Percentiles rank a stretch among this genome's conserved stretches.
Conservation (phyloP, 2,329 filamentous ascomycete genomes). For the Neophaeococcomyces mojaviensis region DNA sequence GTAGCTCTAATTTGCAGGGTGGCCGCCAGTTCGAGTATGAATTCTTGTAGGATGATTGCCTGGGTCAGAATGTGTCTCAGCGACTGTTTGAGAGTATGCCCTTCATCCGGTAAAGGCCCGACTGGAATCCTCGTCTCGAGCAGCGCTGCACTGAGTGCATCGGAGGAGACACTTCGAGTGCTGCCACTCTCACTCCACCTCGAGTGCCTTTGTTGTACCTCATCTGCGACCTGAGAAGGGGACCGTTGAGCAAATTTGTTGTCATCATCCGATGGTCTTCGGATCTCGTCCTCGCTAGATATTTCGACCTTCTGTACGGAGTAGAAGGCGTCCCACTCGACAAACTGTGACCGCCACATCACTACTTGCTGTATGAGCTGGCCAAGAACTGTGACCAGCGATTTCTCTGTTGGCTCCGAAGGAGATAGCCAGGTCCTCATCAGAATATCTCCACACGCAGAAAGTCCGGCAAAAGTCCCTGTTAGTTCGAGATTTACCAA, state of each 20-base stretch:
- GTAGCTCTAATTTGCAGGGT: constrained; percentile 67
- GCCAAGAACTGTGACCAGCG: constrained; percentile 51
- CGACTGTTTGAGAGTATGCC: constrained; percentile 33
- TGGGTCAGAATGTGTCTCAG: constrained; percentile 76
- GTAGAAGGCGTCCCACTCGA: constrained; percentile 65
- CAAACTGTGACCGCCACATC: constrained; percentile 56
- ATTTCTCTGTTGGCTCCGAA: constrained; percentile 22
- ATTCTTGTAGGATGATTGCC: constrained; percentile 70
- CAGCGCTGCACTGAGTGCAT: constrained; percentile 3
- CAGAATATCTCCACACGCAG: constrained; percentile 74
- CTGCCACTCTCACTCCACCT: neutral
- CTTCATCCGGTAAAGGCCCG: constrained; percentile 13
- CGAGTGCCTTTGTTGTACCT: too few relatives aligned
- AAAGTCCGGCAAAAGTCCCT: constrained; percentile 71
- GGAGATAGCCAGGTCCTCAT: constrained; percentile 80
- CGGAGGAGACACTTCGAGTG: neutral
- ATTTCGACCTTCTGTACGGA: constrained; percentile 57
- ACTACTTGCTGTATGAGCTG: constrained; percentile 55
- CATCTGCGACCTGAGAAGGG: neutral
- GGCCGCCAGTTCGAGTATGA: constrained; percentile 68
- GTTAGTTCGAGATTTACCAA: constrained; percentile 87
- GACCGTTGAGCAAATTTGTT: neutral
- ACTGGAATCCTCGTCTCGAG: constrained; percentile 6
- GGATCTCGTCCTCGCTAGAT: constrained; percentile 13
- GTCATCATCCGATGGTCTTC: constrained; percentile 9